Evolutionary conservation across 129 eudicot species (phyloP).

Genomic region (Tanacetum coccineum): DNA sequence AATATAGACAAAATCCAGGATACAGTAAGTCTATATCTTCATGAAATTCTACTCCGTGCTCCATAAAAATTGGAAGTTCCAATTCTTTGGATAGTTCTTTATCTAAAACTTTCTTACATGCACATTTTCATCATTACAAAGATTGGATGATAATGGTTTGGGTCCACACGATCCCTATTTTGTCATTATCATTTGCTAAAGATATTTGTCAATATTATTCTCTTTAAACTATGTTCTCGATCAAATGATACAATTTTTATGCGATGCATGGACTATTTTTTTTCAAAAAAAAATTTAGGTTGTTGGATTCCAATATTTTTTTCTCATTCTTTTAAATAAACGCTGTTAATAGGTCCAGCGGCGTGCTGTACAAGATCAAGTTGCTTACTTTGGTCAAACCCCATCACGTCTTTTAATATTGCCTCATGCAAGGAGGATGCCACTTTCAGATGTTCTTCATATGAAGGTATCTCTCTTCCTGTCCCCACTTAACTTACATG

Average conservation of each 20-base stretch:
- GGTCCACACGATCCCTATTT: neutral
- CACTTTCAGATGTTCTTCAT: slow-evolving; percentile 83
- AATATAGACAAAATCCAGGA: slow-evolving; percentile 75
- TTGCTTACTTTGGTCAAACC: slow-evolving; percentile 90
- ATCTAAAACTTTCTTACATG: neutral
- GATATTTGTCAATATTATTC: neutral
- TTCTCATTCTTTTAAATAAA: slow-evolving; percentile 11
- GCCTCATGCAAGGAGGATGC: slow-evolving; percentile 83
- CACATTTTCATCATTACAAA: slow-evolving; percentile 1
- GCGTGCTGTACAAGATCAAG: slow-evolving; percentile 83
- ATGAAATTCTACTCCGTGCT: slow-evolving; percentile 13
- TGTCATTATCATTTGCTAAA: slow-evolving; percentile 1
- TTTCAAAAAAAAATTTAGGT: no score
- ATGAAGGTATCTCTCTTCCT: slow-evolving; percentile 55
- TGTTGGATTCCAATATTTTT: neutral
- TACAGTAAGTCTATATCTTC: slow-evolving; percentile 56
- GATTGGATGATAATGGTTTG: neutral
- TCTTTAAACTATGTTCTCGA: slow-evolving; percentile 8
- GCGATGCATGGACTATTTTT: neutral
- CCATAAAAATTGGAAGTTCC: neutral
- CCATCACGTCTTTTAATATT: slow-evolving; percentile 86
- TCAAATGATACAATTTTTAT: neutral
- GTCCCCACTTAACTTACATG: neutral
- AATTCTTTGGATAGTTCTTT: neutral
- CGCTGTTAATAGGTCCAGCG: slow-evolving; percentile 54